These are phyloP conservation scores for Naganishia sp. DNA, from an alignment of 1,284 basidiomycete species.

Conservation along the genomic window DNA sequence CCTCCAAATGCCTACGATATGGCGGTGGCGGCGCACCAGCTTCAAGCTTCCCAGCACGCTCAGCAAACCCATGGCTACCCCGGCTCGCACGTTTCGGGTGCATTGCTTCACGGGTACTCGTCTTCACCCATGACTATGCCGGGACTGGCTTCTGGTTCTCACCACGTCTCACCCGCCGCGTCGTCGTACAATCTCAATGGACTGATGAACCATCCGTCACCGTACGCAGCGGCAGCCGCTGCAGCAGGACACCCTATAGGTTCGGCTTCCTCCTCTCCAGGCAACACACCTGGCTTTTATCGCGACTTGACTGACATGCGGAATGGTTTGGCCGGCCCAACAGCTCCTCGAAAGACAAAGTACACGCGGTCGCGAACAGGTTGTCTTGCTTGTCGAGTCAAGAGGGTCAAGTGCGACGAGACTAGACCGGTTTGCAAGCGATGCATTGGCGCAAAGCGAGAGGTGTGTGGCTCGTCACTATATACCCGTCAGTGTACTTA, in stretches of 20 bases:
- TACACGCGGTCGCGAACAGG: conserved; percentile 32
- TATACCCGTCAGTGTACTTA: conserved; percentile 4
- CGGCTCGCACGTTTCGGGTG: conserved; percentile 23
- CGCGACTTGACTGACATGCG: conserved; percentile 24
- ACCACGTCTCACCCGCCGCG: conserved; percentile 16
- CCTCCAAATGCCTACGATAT: conserved; percentile 22
- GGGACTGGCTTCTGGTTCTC: conserved; percentile 14
- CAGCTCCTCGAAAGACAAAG: conserved; percentile 30
- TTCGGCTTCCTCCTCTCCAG: conserved; percentile 27
- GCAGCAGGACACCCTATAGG: conserved; percentile 23
- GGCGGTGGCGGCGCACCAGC: conserved; percentile 18
- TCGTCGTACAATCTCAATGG: conserved; percentile 21
- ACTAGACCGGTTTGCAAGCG: conserved; percentile 30
- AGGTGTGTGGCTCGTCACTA: conserved; percentile 6
- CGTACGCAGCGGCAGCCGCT: conserved; percentile 20
- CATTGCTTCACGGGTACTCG: conserved; percentile 19
- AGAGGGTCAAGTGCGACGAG: conserved; percentile 34
- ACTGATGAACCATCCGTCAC: conserved; percentile 21
- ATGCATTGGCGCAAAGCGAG: conserved; percentile 28
- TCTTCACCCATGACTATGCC: conserved; percentile 20
- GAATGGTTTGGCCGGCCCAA: conserved; percentile 27
- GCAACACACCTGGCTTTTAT: conserved; percentile 25
- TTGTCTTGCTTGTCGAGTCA: conserved; percentile 33
- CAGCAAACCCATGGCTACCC: conserved; percentile 19
- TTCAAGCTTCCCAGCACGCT: conserved; percentile 23